Base-by-base conservation (phyloP, 1,284 basidiomycete species). In the Marasmius fiardii region DNA sequence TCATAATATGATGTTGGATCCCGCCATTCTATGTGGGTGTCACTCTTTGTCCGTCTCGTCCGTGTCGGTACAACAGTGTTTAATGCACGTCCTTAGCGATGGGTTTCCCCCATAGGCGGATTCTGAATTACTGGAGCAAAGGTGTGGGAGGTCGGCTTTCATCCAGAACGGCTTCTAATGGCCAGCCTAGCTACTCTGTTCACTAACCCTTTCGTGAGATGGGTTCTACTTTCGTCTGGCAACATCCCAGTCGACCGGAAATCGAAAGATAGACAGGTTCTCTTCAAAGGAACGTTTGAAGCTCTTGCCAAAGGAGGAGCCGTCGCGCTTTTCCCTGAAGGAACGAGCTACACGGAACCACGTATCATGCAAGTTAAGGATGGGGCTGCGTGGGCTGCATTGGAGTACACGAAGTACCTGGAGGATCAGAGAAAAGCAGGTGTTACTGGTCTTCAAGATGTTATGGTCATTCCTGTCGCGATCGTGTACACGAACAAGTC, bases 201-300 rank as follows among this genome's bases (percentile, higher is more conserved):
- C 71, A 81, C 75, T 24, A 88, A 95, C 69, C 91, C 90, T 2
- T 70, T 85, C 16, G 77, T 88, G 51, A 78, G 81, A 26, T 87
- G 82, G 60, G 80, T 98, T 57, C 78, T 98, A n/a, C 81, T 83
- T 54, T 90, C 90, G 58, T 90, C 94, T 4, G 94, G 96, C 18
- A 97, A 97, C 70, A 95, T 98, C 61, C 94, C 95, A 33, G 95
- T 98, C 43, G 95, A 97, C 71, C 84, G 95, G 56, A 93, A 92
- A 74, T 92, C 80, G 61, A 95, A 92, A 74, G 92, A 96, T 74
- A 88, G 93, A 58, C 90, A 91, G 61, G 80, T 85, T 31, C 77
- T 98, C n/a, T 96, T 97, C 74, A 82, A 83, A 59, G 91, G 93
- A 23, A 97, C 95, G 0, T 90, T 98, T 64, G 88, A 95, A 62